Evolutionary conservation across 345 rosid species (phyloP).

Genomic region (Euphorbia tirucalli): DNA sequence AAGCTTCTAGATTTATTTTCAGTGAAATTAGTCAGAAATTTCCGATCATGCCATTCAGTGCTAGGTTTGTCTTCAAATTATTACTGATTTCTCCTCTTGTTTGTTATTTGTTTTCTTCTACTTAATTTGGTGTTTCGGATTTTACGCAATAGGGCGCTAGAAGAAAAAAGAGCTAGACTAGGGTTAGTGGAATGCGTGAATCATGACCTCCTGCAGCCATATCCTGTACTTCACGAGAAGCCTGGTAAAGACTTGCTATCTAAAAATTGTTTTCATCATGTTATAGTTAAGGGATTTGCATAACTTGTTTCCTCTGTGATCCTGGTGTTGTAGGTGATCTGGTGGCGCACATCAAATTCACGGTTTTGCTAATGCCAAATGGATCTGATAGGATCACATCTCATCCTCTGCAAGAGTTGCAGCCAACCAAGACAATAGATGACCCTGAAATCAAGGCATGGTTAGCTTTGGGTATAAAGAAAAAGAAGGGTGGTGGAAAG

Average conservation of each 20-base stretch:
- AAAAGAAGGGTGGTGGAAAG: slow-evolving; percentile 97
- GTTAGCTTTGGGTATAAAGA: slow-evolving; percentile 88
- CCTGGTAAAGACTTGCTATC: slow-evolving; percentile 48
- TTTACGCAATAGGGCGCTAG: slow-evolving; percentile 61
- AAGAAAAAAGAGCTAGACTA: slow-evolving; percentile 94
- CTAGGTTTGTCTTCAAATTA: slow-evolving; percentile 49
- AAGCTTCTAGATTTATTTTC: slow-evolving; percentile 93
- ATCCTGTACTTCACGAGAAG: slow-evolving; percentile 94
- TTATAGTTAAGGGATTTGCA: not conserved
- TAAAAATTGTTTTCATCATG: not conserved
- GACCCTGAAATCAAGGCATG: slow-evolving; percentile 96
- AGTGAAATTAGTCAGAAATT: slow-evolving; percentile 85
- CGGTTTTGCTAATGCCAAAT: slow-evolving; percentile 91
- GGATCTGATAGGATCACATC: slow-evolving; percentile 92
- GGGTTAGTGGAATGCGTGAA: slow-evolving; percentile 96
- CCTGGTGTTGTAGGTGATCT: slow-evolving; percentile 55
- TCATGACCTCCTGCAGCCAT: slow-evolving; percentile 92
- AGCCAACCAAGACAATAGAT: slow-evolving; percentile 65
- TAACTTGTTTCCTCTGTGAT: not conserved
- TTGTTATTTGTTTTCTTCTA: not conserved
- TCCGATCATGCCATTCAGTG: slow-evolving; percentile 82
- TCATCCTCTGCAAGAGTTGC: slow-evolving; percentile 73
- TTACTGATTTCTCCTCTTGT: not conserved
- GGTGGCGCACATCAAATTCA: slow-evolving; percentile 91
- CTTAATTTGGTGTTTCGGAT: not conserved